Conservation (phyloP, 352 stramenopile genomes). For the Phytophthora agathidicida region DNA sequence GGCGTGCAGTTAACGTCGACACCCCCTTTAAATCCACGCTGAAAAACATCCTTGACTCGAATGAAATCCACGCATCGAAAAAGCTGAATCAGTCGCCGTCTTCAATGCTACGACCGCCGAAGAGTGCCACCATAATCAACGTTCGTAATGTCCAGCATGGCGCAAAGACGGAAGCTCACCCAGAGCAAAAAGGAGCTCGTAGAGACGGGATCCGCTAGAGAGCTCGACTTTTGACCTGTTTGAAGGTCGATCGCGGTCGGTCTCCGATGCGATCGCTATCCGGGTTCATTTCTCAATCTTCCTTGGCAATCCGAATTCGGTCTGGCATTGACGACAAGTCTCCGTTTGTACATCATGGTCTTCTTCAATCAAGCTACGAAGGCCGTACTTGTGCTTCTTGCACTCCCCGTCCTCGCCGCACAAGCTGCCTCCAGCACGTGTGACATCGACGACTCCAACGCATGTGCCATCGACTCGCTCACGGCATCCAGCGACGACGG, state of each 20-base stretch:
- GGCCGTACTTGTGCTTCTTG: background rate
- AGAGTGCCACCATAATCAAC: constrained; percentile 1
- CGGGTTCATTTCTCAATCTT: constrained; percentile 12
- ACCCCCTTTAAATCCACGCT: background rate
- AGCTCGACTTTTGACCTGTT: background rate
- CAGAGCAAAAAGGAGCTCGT: constrained; percentile 2
- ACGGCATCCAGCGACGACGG: constrained; percentile 23
- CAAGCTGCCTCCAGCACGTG: constrained; percentile 13
- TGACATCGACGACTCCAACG: constrained; percentile 19
- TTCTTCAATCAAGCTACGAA: constrained; percentile 2
- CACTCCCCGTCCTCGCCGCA: background rate
- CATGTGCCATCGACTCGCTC: constrained; percentile 30
- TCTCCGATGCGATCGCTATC: background rate
- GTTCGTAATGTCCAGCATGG: background rate
- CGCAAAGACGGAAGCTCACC: background rate
- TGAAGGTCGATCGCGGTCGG: background rate
- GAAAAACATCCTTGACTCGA: background rate
- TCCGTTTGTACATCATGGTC: constrained; percentile 7
- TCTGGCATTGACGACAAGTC: background rate
- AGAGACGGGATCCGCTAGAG: constrained; percentile 16
- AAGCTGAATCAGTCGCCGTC: background rate
- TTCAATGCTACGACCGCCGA: constrained; percentile 5
- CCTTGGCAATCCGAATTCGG: background rate
- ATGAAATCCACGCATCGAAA: background rate
- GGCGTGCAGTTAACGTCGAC: too few species aligned